Base-by-base conservation (phyloP, 495 filamentous ascomycete genomes). In the Penicillium roqueforti region DNA sequence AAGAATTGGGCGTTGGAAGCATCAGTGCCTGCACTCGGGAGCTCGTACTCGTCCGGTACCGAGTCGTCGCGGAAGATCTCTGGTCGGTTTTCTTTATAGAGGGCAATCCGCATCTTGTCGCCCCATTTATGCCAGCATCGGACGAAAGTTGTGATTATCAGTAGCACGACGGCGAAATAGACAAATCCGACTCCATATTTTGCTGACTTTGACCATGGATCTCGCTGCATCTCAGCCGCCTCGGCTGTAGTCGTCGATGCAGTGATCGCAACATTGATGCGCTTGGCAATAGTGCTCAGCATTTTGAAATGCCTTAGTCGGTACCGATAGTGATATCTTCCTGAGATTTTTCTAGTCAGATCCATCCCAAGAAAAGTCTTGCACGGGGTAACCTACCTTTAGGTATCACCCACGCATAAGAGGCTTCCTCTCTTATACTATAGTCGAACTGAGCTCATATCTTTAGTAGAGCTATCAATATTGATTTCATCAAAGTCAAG, bases 141-240 rank as follows among this genome's bases (percentile, higher is more conserved):
- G 62, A 91, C 72, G 11, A 83, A 62, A 3, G 81, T 68, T 9
- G 89, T 79, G 50, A 84, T 53, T 37, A 81, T 75, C 53, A 91
- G 71, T 40, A 96, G 61, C 47, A 88, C 81, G 23, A 95, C 63
- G 40, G 85, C 82, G 59, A 95, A 93, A 66, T 92, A 96, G 3
- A 90, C 87, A 84, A 88, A 93, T 31, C 87, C 89, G 50, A 89
- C 69, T n/a, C 77, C 88, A 69, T 95, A 95, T 74, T 95, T 92
- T 11, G 86, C 88, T n/a, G 88, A 83, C 65, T 87, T 65, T 10
- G 65, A 75, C 86, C 87, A 96, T 42, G 90, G 86, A 71, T 95
- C 91, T 66, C 85, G 72, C 14, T 83, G 86, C 63, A 81, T 82
- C 25, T 91, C 89, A 63, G 87, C 84, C 14, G 87, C 74, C 34